These are phyloP conservation scores for Colletotrichum lentis DNA, from an alignment of 2,329 filamentous ascomycete species.

Conservation along the genomic window DNA sequence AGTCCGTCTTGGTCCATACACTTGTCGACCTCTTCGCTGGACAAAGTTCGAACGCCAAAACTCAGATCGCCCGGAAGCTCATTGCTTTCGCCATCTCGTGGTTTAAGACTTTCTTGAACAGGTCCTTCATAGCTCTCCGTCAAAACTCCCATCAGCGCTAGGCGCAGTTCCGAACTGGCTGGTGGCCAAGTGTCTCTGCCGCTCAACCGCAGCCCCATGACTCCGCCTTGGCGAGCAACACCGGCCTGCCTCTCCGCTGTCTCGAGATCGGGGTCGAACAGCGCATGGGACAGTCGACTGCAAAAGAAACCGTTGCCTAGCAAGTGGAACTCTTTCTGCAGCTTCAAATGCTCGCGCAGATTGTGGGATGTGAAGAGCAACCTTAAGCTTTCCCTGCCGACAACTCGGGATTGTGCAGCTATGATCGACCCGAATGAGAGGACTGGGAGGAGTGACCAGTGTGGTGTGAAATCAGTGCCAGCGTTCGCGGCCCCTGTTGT, in stretches of 20 bases:
- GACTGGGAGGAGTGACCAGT: conserved; percentile 68
- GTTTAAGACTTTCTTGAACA: conserved; percentile 13
- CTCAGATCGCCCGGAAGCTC: conserved; percentile 74
- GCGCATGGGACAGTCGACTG: conserved; percentile 77
- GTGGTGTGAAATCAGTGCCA: conserved; percentile 55
- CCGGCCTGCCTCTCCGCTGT: conserved; percentile 78
- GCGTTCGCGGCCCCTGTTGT: conserved; percentile 28
- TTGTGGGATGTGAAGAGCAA: conserved; percentile 79
- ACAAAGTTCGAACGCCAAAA: conserved; percentile 85
- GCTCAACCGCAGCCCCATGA: conserved; percentile 86
- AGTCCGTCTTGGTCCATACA: conserved; percentile 85
- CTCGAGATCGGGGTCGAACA: conserved; percentile 85
- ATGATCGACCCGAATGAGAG: conserved; percentile 81
- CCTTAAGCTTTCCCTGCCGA: conserved; percentile 78
- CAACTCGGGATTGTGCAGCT: conserved; percentile 74
- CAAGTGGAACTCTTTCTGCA: conserved; percentile 84
- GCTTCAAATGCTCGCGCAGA: conserved; percentile 73
- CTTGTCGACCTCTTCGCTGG: conserved; percentile 78
- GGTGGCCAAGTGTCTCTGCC: conserved; percentile 88
- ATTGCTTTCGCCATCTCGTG: conserved; percentile 42
- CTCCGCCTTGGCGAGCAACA: conserved; percentile 71
- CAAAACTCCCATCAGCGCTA: conserved; percentile 87
- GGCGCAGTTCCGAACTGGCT: conserved; percentile 88
- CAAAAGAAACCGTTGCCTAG: conserved; percentile 86
- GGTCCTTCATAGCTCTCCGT: conserved; percentile 71